Base-by-base conservation (phyloP, 805 yeast species). In the Cyberlindnera lachancei region DNA sequence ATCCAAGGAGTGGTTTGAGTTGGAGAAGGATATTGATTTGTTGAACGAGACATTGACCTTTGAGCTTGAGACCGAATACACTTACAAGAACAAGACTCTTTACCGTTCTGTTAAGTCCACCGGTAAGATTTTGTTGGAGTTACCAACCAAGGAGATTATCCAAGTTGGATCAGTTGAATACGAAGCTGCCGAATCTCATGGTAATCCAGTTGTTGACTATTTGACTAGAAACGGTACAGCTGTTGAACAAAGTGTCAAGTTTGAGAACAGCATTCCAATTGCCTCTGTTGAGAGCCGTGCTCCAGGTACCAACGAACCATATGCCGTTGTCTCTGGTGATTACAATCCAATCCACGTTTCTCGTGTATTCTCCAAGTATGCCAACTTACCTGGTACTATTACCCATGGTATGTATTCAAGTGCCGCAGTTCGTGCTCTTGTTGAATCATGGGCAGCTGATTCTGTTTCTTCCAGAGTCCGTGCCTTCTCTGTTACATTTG, bases 391-490 rank as follows among this genome's bases (percentile, higher is more conserved):
- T 38, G 98, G 98, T 46, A 92, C 97, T 23, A 92, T 92, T 52
- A 92, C 98, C 23, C 98, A 94, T 55, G 99, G 99, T 58, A 94
- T 92, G 99, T 94, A 75, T 72, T 84, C 96, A 15, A 83, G 95
- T 55, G 98, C 96, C 41, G 73, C 94, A 42, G 90, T 88, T 47
- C 81, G 98, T 68, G 76, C 94, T 21, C 73, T 87, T 56, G 96
- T 92, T 48, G 99, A 92, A 67, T 83, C 85, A 60, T 88, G 95
- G 86, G 98, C 98, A 43, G 98, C 99, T 42, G 88, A 87, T 61
- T 87, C 92, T 60, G 88, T 85, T 49, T 92, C 96, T 37, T 75
- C 88, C 28, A 85, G 98, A 66, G 96, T 94, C 38, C 77, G 95
- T 58, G 96, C 94, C 29, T 92, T 80, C 75, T 75, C 74, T 60